Evolutionary conservation across 306 rosid species (phyloP).

Genomic region (Cercis canadensis): DNA sequence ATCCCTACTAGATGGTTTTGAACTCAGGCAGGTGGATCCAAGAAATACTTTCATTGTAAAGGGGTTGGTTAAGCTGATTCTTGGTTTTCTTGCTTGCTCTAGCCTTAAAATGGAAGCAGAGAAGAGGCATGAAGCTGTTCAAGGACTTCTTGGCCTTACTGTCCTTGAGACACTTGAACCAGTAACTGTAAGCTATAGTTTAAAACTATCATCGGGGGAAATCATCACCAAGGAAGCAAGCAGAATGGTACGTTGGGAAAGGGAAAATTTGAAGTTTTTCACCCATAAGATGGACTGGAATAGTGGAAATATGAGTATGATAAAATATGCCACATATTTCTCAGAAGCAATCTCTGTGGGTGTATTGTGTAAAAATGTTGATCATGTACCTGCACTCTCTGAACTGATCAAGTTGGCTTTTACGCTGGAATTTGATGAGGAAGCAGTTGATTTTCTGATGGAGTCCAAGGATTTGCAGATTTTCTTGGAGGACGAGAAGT

Average conservation of each 20-base stretch:
- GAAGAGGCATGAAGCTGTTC: constrained; percentile 61
- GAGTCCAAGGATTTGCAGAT: constrained; percentile 68
- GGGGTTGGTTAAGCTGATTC: constrained; percentile 61
- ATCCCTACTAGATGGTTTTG: constrained; percentile 11
- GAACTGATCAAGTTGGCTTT: constrained; percentile 68
- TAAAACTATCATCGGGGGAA: constrained; percentile 47
- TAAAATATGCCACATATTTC: constrained; percentile 64
- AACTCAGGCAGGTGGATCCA: constrained; percentile 36
- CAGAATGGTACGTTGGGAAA: constrained; percentile 58
- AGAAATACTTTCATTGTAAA: constrained; percentile 37
- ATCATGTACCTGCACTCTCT: constrained; percentile 55
- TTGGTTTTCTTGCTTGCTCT: constrained; percentile 70
- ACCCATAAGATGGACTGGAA: constrained; percentile 44
- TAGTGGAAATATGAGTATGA: constrained; percentile 32
- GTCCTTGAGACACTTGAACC: constrained; percentile 52
- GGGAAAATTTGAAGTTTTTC: constrained; percentile 44
- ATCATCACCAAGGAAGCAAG: constrained; percentile 36
- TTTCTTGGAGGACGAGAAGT: constrained; percentile 65
- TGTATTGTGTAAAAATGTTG: constrained; percentile 55
- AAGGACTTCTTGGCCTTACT: constrained; percentile 47
- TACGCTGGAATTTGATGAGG: constrained; percentile 60
- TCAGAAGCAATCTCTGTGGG: constrained; percentile 64
- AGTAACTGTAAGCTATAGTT: constrained; percentile 48
- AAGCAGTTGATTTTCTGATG: constrained; percentile 60
- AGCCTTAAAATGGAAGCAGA: constrained; percentile 54